Evolutionary conservation across 2,329 filamentous ascomycete genomes (phyloP).

Genomic region (Arachnopeziza araneosa): DNA sequence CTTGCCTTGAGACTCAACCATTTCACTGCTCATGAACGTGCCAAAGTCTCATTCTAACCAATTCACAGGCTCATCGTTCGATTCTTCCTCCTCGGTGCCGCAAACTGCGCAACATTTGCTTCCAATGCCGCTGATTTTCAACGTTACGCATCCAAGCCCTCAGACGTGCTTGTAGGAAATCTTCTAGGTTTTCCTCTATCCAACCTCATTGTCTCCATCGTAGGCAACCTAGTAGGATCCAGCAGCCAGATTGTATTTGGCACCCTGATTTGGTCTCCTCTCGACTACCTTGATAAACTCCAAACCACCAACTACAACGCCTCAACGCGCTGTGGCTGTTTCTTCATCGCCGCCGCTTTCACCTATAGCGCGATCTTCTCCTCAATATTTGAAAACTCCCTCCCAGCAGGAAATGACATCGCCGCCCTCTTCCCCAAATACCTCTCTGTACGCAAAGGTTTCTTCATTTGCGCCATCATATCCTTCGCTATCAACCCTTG

Average conservation of each 20-base stretch:
- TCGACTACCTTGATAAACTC: conserved; percentile 33
- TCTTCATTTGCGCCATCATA: conserved; percentile 34
- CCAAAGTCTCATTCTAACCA: too few relatives aligned
- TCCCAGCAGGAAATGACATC: conserved; percentile 36
- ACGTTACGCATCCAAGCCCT: conserved; percentile 36
- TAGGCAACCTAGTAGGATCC: conserved; percentile 37
- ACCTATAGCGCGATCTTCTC: conserved; percentile 39
- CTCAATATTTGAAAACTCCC: conserved; percentile 39
- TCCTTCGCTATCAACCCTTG: conserved; percentile 35
- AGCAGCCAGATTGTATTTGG: conserved; percentile 31
- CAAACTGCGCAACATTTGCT: conserved; percentile 35
- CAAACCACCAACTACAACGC: conserved; percentile 32
- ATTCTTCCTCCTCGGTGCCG: conserved; percentile 34
- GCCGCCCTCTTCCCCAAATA: conserved; percentile 36
- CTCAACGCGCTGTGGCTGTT: conserved; percentile 34
- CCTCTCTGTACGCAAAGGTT: conserved; percentile 35
- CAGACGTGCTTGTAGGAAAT: conserved; percentile 32
- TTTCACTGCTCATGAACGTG: too few relatives aligned
- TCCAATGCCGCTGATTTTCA: conserved; percentile 40
- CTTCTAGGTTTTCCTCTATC: conserved; percentile 36
- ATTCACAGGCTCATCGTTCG: conserved; percentile 34
- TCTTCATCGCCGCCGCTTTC: conserved; percentile 38
- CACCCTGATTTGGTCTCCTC: conserved; percentile 33
- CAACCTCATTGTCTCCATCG: conserved; percentile 33
- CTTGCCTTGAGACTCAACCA: too few relatives aligned